Evolutionary conservation across 495 filamentous ascomycete genomes (phyloP).

Genomic region (Rhypophila decipiens): DNA sequence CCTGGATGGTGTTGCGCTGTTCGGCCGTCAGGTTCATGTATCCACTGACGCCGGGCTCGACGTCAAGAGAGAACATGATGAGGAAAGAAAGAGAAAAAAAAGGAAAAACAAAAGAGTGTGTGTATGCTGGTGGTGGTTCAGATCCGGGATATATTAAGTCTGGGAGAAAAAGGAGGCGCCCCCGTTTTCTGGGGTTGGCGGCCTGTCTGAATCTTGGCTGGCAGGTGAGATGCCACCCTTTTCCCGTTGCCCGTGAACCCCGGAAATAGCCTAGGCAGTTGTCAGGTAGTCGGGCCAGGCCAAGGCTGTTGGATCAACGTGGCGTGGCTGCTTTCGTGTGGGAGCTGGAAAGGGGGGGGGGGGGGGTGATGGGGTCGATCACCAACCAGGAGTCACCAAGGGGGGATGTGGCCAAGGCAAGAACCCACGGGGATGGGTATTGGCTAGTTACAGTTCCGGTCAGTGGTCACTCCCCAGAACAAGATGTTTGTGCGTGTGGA

Average conservation of each 20-base stretch:
- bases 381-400: neutral
- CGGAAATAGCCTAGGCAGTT: no score
- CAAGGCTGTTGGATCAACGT: slow-evolving; percentile 11
- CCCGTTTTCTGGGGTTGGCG: no score
- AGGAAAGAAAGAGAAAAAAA: slow-evolving; percentile 2
- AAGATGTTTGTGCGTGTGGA: neutral
- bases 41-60: slow-evolving; percentile 14
- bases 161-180: no score
- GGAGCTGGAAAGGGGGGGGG: neutral
- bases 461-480: no score
- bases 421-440: slow-evolving; percentile 9
- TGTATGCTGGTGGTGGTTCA: slow-evolving; percentile 7
- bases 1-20: slow-evolving; percentile 25
- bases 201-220: no score
- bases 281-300: neutral
- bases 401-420: slow-evolving; percentile 1
- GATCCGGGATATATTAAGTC: no score
- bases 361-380: neutral
- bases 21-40: slow-evolving; percentile 26
- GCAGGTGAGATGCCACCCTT: no score
- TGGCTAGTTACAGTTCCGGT: no score
- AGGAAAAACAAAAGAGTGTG: slow-evolving; percentile 12
- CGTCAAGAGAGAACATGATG: slow-evolving; percentile 12
- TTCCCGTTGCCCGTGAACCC: neutral
- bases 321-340: slow-evolving; percentile 2